Evolutionary conservation across 2,329 filamentous ascomycete species (phyloP), one percentile per base, ranked within the genome.

Genomic region (Mollisiaceae sp.): DNA sequence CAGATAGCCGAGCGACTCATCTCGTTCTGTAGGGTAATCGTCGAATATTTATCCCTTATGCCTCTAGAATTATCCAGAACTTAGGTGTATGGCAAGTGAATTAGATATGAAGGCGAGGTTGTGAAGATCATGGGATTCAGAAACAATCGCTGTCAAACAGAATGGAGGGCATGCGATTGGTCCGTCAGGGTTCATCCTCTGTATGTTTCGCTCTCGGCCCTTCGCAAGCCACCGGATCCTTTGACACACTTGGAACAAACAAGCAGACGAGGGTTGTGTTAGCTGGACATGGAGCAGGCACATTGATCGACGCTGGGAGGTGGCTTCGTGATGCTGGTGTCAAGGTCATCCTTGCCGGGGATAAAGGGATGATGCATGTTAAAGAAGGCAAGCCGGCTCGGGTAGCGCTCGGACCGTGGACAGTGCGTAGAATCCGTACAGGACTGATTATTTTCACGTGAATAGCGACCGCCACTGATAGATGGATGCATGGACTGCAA

Each of bases 211-310:
- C 61, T 62, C 65, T 64, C 60, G 60, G 54, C 60, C 45, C 65
- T 60, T 66, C 65, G 65, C 67, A 69, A 69, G 65, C 59, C 60
- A 66, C 66, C 56, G 58, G 22, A 18, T 63, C 58, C 43, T 64
- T 63, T 61, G 60, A 60, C 60, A 61, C 41, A 52, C 60, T 52
- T 55, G 60, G 59, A 56, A 61, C 54, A 22, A 18, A 54, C 43
- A 32, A 45, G 14, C n/a, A 62, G 22, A 52, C 38, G 60, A 35
- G 59, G 57, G 32, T 54, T 24, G 32, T 54, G 36, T 43, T 4
- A 54, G 4, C 38, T 24, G 18, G 14, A 43, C 57, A 45, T 35
- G 38, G 35, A 35, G 58, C 39, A 54, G 56, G n/a, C n/a, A 41
- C 15, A 47, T 63, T 39, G 63, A 65, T 65, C 63, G 60, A 64